Base-by-base conservation (phyloP, 1,284 basidiomycete species). In the Cutaneotrichosporon sp. region DNA sequence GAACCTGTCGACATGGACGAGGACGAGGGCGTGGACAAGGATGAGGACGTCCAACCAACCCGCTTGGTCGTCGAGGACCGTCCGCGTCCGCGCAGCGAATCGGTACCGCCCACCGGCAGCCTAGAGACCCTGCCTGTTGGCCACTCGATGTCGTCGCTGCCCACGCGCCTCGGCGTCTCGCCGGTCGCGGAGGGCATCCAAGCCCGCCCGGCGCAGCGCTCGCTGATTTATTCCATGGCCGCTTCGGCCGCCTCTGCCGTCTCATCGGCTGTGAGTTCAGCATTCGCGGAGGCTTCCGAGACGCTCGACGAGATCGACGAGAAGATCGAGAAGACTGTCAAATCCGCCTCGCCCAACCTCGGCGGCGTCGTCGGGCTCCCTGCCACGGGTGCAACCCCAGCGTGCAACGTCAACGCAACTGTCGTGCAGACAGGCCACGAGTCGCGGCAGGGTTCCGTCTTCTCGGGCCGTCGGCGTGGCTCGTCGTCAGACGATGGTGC, bases 301-400 rank as follows among this genome's bases (percentile, higher is more conserved):
- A 53, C 58, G 46, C 58, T 60, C 38, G 58, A 60, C 49, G 58
- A 60, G 21, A 11, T 60, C 22, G 58, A 60, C 18, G 58, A 52
- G 21, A 52, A 32, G 26, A 52, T 60, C 18, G 50, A 60, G 36
- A 34, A 60, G 34, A 60, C 40, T 6, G 40, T 58, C 26, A 46
- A 26, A 9, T 38, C 46, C 5, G 40, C 56, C 11, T 58, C 56
- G 46, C 56, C 56, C 18, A 58, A 49, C 42, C n/a, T 58, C 30
- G 51, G 30, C 30, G 31, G 26, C 14, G 31, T 32, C 26, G 18
- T 13, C 14, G 18, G 13, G 5, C 51, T 53, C 16, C 16, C 51
- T 16, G 10, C 31, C 18, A 10, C 16, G n/a, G 10, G 26, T 31
- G 16, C 51, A 22, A 21, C 49, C n/a, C 49, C 22, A 11, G 21